A percentile compares a stretch with the other conserved stretches of the same genome.
phyloP scores from a whole-genome alignment of 257 asterid genomes.

The Knoxia roxburghii region DNA sequence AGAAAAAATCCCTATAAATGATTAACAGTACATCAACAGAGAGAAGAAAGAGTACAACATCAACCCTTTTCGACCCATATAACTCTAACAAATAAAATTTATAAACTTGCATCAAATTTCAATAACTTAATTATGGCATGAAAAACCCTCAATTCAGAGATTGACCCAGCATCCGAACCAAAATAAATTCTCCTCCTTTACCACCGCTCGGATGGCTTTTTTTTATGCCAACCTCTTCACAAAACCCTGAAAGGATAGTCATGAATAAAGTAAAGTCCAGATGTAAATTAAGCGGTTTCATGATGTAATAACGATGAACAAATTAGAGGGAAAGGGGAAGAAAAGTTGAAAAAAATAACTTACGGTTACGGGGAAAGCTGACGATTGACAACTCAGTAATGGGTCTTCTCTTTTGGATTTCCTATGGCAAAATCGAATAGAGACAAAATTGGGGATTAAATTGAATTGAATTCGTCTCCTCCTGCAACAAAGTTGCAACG shows the following conservation, averaged over 20 bases:
- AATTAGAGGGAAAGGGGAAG: background rate
- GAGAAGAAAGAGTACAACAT: slow-evolving; percentile 2
- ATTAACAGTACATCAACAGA: slow-evolving; percentile 10
- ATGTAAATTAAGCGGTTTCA: background rate
- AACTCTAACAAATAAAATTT: slow-evolving; percentile 9
- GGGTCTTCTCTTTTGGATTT: background rate
- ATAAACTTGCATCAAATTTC: slow-evolving; percentile 7
- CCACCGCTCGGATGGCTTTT: background rate
- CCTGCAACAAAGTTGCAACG: background rate
- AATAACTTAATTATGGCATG: background rate
- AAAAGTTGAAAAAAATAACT: background rate
- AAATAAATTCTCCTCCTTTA: slow-evolving; percentile 8
- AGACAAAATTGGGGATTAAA: background rate
- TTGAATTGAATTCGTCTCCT: background rate
- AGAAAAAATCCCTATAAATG: background rate
- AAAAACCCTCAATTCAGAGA: slow-evolving; percentile 15
- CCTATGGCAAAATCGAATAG: background rate
- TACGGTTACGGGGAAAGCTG: background rate
- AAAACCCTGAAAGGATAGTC: slow-evolving; percentile 12
- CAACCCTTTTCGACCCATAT: slow-evolving; percentile 9
- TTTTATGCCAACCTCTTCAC: background rate
- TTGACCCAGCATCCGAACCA: slow-evolving; percentile 10
- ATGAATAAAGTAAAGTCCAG: background rate
- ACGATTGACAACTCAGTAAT: background rate
- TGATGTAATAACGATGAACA: background rate